Base-by-base conservation (phyloP, 192 early-diverging fungal species). In the Jimgerdemannia flammicorona region DNA sequence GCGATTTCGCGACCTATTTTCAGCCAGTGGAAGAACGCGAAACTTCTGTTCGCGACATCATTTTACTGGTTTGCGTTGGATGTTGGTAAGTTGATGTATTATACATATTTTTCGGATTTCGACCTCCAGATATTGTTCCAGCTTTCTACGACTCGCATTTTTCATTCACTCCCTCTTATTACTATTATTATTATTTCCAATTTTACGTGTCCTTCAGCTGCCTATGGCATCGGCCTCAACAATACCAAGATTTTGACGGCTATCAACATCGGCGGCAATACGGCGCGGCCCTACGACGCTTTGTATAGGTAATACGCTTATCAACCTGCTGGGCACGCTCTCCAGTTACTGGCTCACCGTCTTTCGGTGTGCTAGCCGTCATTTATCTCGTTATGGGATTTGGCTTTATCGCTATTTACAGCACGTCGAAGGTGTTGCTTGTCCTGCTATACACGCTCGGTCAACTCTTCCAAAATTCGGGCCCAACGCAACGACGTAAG, bases 401-500 rank as follows among this genome's bases (percentile, higher is more conserved):
- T 74, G 91, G 75, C 41, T 93, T 93, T 79, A 73, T 90, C 71
- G 65, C 83, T 68, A 93, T 95, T 71, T 79, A 88, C 44, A 84
- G 82, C 76, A 83, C 71, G 66, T 93, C 90, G 0, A 70, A 77
- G 0, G 83, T 79, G 6, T 83, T 85, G 9, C 93, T 92, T 73
- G 85, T 92, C 43, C 83, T 92, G 3, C 76, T 94, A 39, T 94
- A 89, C 72, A 84, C 89, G 2, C 68, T 87, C 8, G 89, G 89
- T 2, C 87, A 91, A 72, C 85, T 95, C 78, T 94, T 97, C 88
- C 93, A 92, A 87, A 95, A 98, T 88, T 95, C 87, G 96, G 97
- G 4, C 97, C 97, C 70, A 99, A 99, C 82, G 77, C 88, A 19
- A 99, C 96, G 3, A 95, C 94, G 79, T 75, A 19, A 77, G 11